Conservation (phyloP, 2,329 filamentous ascomycete genomes). For the Arthrobotrys sphaeroides region DNA sequence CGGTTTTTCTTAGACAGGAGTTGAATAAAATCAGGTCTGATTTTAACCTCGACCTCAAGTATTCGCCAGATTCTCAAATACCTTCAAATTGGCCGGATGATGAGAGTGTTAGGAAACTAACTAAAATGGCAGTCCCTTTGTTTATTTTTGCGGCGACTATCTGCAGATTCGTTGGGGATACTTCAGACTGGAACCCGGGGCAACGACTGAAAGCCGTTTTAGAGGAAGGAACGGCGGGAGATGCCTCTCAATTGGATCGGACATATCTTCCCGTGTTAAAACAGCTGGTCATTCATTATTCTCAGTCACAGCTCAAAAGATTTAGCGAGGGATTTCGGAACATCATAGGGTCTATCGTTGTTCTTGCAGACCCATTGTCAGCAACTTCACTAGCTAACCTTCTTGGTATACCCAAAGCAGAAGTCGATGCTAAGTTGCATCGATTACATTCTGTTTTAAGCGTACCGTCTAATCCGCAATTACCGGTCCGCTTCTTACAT, state of each 20-base stretch:
- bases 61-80: neutral
- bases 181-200: neutral
- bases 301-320: neutral
- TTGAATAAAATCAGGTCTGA: conserved; percentile 42
- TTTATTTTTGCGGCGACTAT: conserved; percentile 59
- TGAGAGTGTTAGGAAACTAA: conserved; percentile 50
- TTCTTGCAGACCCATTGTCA: neutral
- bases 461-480: neutral
- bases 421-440: neutral
- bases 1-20: conserved; percentile 54
- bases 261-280: conserved; percentile 10
- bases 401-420: neutral
- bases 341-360: conserved; percentile 1
- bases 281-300: neutral
- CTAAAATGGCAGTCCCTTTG: conserved; percentile 53
- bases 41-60: neutral
- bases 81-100: conserved; percentile 52
- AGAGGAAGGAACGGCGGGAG: neutral
- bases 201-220: conserved; percentile 17
- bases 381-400: neutral
- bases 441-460: conserved; percentile 18
- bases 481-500: conserved; percentile 2
- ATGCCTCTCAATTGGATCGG: neutral
- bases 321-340: neutral
- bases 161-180: conserved; percentile 57